phyloP scores from a whole-genome alignment of 192 early-diverging fungal species.

The Haplosporangium gracile region DNA sequence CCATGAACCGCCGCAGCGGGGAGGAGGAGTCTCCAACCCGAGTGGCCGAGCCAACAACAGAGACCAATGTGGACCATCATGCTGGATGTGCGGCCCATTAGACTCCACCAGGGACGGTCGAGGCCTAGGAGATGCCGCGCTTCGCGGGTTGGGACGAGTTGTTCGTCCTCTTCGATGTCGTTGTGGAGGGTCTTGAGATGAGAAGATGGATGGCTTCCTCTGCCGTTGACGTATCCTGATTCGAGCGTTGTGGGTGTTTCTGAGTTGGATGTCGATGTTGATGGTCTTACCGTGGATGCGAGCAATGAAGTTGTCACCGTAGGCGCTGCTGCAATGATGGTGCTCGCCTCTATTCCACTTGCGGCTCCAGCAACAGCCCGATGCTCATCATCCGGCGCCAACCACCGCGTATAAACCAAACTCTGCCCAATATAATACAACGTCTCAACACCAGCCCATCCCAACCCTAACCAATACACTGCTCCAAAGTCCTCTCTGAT shows the following conservation, averaged over 20 bases:
- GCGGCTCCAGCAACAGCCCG: not conserved
- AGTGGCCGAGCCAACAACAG: slow-evolving; percentile 46
- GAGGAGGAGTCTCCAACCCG: slow-evolving; percentile 25
- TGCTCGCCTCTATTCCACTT: not conserved
- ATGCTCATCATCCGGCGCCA: slow-evolving; percentile 21
- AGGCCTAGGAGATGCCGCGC: slow-evolving; percentile 45
- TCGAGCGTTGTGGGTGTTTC: not conserved
- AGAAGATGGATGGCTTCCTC: not conserved
- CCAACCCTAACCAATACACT: slow-evolving; percentile 59
- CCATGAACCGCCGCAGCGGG: slow-evolving; percentile 51
- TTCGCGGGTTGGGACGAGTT: slow-evolving; percentile 16
- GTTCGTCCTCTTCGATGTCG: not conserved
- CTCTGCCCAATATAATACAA: slow-evolving; percentile 57
- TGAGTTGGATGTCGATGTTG: not conserved
- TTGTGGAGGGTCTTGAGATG: not conserved
- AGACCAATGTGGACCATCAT: slow-evolving; percentile 60
- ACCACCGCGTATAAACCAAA: slow-evolving; percentile 29
- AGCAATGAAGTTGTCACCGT: not conserved
- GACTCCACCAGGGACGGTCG: slow-evolving; percentile 60
- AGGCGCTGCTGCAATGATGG: not conserved
- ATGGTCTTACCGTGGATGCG: not conserved
- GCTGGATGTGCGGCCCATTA: slow-evolving; percentile 58
- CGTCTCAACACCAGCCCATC: slow-evolving; percentile 55
- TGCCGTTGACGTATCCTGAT: not conserved
- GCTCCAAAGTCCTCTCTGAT: slow-evolving; percentile 35